Evolutionary conservation across 345 rosid species (phyloP).

Genomic region (Syzygium grande): DNA sequence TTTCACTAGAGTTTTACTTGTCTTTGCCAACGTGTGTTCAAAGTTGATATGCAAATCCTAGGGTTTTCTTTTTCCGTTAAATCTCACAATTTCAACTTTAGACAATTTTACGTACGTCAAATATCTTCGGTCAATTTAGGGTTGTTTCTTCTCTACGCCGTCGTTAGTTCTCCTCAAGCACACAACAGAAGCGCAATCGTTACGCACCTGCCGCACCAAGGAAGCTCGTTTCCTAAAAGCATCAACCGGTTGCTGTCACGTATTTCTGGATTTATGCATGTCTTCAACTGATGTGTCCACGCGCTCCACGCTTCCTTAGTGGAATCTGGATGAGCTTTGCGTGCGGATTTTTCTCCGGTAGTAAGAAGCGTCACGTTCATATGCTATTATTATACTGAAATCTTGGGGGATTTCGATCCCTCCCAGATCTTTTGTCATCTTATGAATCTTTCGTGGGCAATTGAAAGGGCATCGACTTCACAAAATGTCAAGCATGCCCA

Average conservation of each 20-base stretch:
- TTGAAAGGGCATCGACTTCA: background rate
- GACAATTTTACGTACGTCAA: background rate
- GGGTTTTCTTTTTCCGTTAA: background rate
- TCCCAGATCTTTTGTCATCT: background rate
- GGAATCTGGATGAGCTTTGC: background rate
- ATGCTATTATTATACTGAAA: background rate
- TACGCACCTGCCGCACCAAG: background rate
- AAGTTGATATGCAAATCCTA: too few relatives aligned
- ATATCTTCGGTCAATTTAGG: background rate
- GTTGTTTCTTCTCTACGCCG: background rate
- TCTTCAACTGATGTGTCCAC: background rate
- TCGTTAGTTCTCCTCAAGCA: background rate
- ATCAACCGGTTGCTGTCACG: background rate
- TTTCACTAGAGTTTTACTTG: too few relatives aligned
- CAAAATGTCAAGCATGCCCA: too few relatives aligned
- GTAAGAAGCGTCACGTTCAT: background rate
- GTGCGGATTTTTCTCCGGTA: background rate
- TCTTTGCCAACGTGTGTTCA: too few relatives aligned
- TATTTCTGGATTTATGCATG: background rate
- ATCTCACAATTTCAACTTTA: background rate
- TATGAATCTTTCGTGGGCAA: background rate
- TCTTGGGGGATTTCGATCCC: background rate
- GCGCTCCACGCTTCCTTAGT: background rate
- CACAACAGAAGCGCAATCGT: background rate
- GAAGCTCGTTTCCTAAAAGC: background rate